Evolutionary conservation across 176 grass and related monocot species (phyloP).

Genomic region (Carex cristatella): DNA sequence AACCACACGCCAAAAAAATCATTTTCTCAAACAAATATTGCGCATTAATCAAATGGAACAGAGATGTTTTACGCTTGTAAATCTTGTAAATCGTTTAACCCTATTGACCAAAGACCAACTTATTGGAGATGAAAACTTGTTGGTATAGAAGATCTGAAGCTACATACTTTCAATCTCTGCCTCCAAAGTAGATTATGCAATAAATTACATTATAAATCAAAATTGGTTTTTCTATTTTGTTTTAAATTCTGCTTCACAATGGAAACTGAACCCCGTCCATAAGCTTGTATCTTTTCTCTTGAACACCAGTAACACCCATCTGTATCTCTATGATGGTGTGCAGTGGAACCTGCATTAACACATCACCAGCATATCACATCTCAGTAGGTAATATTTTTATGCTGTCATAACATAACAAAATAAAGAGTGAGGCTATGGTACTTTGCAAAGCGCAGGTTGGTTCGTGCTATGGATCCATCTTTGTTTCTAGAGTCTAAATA

Average conservation of each 20-base stretch:
- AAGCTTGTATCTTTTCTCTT: slow-evolving; percentile 98
- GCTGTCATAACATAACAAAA: neutral
- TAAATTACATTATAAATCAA: slow-evolving; percentile 20
- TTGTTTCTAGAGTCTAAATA: too few relatives aligned
- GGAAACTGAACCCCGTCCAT: slow-evolving; percentile 58
- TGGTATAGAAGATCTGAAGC: slow-evolving; percentile 8
- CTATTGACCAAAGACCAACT: neutral
- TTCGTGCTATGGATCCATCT: too few relatives aligned
- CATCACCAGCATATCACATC: slow-evolving; percentile 17
- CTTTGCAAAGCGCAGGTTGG: too few relatives aligned
- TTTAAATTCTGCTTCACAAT: slow-evolving; percentile 19
- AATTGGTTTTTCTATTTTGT: neutral
- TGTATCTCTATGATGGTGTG: slow-evolving; percentile 99
- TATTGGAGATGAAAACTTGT: neutral
- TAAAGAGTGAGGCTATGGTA: neutral
- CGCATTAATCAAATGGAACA: neutral
- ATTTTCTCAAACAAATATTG: neutral
- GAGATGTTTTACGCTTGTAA: neutral
- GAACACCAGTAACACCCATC: slow-evolving; percentile 91
- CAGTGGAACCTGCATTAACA: slow-evolving; percentile 63
- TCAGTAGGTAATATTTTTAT: neutral
- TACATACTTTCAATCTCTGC: neutral
- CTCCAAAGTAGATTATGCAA: neutral
- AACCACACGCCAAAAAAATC: neutral
- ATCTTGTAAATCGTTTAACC: neutral